phyloP scores from a whole-genome alignment of 768 basidiomycete genomes.

The Boletus coccyginus region DNA sequence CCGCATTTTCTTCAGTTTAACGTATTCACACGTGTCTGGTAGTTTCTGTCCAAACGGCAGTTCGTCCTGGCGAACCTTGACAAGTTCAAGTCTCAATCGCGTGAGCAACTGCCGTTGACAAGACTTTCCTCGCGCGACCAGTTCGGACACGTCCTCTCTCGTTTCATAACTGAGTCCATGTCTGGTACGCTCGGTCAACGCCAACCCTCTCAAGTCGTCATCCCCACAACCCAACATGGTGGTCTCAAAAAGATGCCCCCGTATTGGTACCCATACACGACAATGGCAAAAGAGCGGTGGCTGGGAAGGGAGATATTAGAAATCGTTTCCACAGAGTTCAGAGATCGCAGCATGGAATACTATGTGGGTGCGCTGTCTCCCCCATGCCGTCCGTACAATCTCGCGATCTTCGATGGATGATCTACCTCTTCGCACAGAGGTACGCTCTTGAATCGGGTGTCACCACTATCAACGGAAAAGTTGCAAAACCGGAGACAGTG shows the following conservation, averaged over 20 bases:
- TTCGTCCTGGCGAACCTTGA: slow-evolving; percentile 31
- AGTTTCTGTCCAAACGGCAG: slow-evolving; percentile 27
- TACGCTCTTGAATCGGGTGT: slow-evolving; percentile 88
- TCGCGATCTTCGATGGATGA: background rate
- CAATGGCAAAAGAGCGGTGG: slow-evolving; percentile 92
- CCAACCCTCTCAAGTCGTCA: slow-evolving; percentile 24
- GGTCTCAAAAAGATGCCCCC: slow-evolving; percentile 80
- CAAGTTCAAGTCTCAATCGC: slow-evolving; percentile 25
- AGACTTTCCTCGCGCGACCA: slow-evolving; percentile 50
- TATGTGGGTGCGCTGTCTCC: slow-evolving; percentile 61
- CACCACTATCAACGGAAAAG: slow-evolving; percentile 90
- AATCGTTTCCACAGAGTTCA: slow-evolving; percentile 90
- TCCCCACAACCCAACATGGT: slow-evolving; percentile 13
- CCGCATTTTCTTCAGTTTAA: background rate
- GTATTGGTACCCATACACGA: slow-evolving; percentile 92
- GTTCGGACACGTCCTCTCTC: slow-evolving; percentile 54
- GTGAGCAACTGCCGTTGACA: slow-evolving; percentile 40
- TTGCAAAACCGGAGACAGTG: slow-evolving; percentile 76
- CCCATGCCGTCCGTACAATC: background rate
- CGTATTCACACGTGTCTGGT: background rate
- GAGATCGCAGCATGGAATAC: slow-evolving; percentile 92
- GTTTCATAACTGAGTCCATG: slow-evolving; percentile 53
- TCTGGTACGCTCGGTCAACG: slow-evolving; percentile 25
- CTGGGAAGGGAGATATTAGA: slow-evolving; percentile 83
- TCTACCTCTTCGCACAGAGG: slow-evolving; percentile 37